phyloP scores from a whole-genome alignment of 148 eudicot genomes.

The Camellia granthamiana region DNA sequence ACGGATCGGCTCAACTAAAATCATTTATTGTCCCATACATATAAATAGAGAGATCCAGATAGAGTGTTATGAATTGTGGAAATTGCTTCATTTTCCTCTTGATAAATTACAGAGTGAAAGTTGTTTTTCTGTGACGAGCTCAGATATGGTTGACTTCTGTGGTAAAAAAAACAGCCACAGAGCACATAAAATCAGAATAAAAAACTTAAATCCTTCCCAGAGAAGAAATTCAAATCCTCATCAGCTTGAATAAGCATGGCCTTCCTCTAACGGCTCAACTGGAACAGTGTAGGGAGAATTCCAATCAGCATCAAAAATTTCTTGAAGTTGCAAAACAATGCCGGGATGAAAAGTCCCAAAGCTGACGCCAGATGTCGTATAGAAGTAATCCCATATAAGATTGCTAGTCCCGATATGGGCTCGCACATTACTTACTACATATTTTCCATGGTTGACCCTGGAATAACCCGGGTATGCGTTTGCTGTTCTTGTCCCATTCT shows the following conservation, averaged over 20 bases:
- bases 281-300: slow-evolving; percentile 72
- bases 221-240: background rate
- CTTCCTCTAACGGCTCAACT: slow-evolving; percentile 49
- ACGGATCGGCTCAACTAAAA: too few relatives aligned
- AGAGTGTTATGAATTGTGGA: too few relatives aligned
- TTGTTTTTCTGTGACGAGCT: background rate
- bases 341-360: slow-evolving; percentile 77
- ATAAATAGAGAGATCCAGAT: too few relatives aligned
- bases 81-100: background rate
- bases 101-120: background rate
- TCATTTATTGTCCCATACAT: too few relatives aligned
- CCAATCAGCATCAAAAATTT: slow-evolving; percentile 92
- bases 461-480: slow-evolving; percentile 67
- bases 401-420: slow-evolving; percentile 94
- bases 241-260: slow-evolving; percentile 41
- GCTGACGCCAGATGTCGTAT: slow-evolving; percentile 77
- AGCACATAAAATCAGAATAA: background rate
- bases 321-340: slow-evolving; percentile 70
- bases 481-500: slow-evolving; percentile 49
- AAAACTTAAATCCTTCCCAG: background rate
- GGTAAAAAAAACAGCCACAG: background rate
- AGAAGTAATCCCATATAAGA: slow-evolving; percentile 89
- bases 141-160: background rate
- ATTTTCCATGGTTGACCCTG: slow-evolving; percentile 88
- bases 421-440: slow-evolving; percentile 74